Evolutionary conservation across 352 stramenopile species (phyloP).

Genomic region (Globisporangium mamillatum): DNA sequence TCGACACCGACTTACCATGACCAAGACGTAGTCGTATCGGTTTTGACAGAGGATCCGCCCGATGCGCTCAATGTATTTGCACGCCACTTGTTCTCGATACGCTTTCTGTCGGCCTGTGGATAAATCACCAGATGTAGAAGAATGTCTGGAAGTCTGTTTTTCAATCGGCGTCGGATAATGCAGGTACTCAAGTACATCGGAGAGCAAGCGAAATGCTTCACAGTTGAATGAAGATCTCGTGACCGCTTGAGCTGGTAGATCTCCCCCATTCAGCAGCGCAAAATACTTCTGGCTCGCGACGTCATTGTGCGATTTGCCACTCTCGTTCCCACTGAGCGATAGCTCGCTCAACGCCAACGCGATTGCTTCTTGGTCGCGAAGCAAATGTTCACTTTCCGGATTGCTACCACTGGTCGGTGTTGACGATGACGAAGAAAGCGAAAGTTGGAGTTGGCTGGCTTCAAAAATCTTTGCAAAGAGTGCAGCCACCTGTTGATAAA

Average conservation of each 20-base stretch:
- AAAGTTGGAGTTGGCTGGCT: conserved; percentile 10
- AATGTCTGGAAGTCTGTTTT: background rate
- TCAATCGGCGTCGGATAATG: conserved; percentile 18
- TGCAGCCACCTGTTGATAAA: conserved; percentile 21
- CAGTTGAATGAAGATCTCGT: conserved; percentile 39
- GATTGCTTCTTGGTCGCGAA: conserved; percentile 22
- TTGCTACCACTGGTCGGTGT: background rate
- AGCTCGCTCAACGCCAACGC: conserved; percentile 37
- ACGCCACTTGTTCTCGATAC: conserved; percentile 30
- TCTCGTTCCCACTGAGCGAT: conserved; percentile 40
- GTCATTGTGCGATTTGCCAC: conserved; percentile 17
- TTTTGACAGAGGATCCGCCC: conserved; percentile 43
- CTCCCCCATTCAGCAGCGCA: conserved; percentile 18
- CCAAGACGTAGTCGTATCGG: conserved; percentile 49
- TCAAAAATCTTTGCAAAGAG: conserved; percentile 9
- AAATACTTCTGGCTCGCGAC: conserved; percentile 41
- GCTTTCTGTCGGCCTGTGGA: background rate
- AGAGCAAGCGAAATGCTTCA: conserved; percentile 50
- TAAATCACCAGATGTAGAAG: background rate
- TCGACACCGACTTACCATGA: conserved; percentile 34
- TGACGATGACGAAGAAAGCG: background rate
- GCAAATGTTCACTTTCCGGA: background rate
- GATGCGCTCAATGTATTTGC: conserved; percentile 47
- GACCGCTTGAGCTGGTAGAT: conserved; percentile 5
- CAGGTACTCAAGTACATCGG: conserved; percentile 41